A percentile compares a stretch with the other conserved stretches of the same genome.
These are phyloP conservation scores for Tolypocladium nubicola DNA, from an alignment of 2,329 filamentous ascomycete genomes.

Conservation along the genomic window DNA sequence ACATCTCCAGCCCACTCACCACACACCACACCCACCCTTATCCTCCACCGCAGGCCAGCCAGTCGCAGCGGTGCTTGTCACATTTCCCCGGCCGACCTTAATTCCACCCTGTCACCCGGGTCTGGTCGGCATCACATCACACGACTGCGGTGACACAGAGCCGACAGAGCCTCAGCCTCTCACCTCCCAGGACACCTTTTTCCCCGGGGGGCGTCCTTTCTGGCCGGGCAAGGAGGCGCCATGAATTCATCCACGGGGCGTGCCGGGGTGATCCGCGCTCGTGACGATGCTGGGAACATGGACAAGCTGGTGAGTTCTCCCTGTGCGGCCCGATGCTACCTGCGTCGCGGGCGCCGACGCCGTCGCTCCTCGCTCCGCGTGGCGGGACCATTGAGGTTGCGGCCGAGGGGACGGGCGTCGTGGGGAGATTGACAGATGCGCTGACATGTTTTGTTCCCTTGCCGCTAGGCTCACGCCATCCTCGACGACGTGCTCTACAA, in stretches of 20 bases:
- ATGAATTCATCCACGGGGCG: conserved; percentile 38
- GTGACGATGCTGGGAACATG: conserved; percentile 40
- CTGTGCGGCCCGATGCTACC: conserved; percentile 2
- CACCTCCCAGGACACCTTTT: background rate
- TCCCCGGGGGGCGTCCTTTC: conserved; percentile 5
- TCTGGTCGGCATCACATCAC: conserved; percentile 9
- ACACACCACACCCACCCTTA: conserved; percentile 1
- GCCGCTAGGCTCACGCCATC: conserved; percentile 47
- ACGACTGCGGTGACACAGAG: conserved; percentile 7
- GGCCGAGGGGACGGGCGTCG: background rate
- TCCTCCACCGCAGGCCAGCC: conserved; percentile 7
- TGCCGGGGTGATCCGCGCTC: conserved; percentile 46
- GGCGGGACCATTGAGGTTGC: background rate
- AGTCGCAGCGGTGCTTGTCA: conserved; percentile 5
- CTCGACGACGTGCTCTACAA: conserved; percentile 69
- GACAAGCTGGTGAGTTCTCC: conserved; percentile 46
- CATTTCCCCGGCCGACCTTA: conserved; percentile 5
- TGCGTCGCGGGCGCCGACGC: background rate
- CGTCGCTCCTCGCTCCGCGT: background rate
- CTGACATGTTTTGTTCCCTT: background rate
- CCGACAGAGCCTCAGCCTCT: conserved; percentile 1
- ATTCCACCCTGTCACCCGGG: conserved; percentile 9
- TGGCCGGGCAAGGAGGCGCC: conserved; percentile 10
- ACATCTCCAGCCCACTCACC: background rate
- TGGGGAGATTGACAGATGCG: background rate